Evolutionary conservation across 176 grass and related monocot species (phyloP).

Genomic region (Panicum miliaceum): DNA sequence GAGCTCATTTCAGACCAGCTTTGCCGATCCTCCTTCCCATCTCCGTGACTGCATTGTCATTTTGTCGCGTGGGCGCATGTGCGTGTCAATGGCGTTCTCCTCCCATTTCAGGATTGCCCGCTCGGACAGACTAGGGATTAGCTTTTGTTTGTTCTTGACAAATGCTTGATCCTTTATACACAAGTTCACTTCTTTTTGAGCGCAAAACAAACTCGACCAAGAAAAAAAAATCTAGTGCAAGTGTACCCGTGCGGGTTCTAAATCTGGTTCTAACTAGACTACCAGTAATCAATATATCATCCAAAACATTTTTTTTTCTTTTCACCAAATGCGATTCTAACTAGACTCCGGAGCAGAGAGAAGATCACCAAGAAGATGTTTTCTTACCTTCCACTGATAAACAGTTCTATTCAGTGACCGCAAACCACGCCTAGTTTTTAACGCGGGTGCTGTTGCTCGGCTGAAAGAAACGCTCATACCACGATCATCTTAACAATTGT

Average conservation of each 20-base stretch:
- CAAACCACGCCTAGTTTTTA: not conserved
- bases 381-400: not conserved
- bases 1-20: slow-evolving; percentile 22
- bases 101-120: not conserved
- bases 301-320: not conserved
- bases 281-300: not conserved
- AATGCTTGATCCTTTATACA: not conserved
- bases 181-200: not conserved
- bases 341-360: not conserved
- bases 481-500: not conserved
- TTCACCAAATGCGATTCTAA: not conserved
- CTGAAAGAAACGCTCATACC: not conserved
- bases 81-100: not conserved
- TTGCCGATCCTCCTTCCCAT: not conserved
- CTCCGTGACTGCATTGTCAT: not conserved
- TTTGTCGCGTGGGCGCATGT: not conserved
- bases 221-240: too few relatives aligned
- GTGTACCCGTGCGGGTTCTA: not conserved
- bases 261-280: not conserved
- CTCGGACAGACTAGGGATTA: not conserved
- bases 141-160: slow-evolving; percentile 18
- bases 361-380: not conserved
- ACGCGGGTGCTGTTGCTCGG: not conserved
- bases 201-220: not conserved
- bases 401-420: not conserved